A percentile compares a stretch with the other conserved stretches of the same genome.
Evolutionary conservation across 495 filamentous ascomycete species (phyloP).

Genomic region (Neurospora sp.): DNA sequence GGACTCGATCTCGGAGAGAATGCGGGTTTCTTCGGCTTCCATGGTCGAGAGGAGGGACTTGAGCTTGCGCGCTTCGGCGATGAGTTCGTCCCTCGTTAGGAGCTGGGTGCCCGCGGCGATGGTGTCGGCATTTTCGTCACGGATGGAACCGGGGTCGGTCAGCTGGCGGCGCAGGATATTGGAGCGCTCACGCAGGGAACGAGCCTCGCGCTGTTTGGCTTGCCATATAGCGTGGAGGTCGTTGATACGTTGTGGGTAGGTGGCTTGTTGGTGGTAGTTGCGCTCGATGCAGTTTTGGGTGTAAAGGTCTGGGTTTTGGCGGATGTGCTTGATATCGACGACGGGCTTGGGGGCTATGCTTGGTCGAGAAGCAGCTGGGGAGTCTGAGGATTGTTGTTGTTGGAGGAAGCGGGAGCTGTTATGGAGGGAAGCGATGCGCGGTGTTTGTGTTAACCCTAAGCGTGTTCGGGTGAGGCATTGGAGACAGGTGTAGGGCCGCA

Average conservation of each 20-base stretch:
- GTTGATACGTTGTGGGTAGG: constrained; percentile 59
- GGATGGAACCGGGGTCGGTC: constrained; percentile 30
- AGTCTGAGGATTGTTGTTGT: constrained; percentile 2
- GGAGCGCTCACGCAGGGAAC: constrained; percentile 44
- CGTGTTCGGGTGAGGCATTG: constrained; percentile 17
- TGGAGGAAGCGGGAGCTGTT: constrained; percentile 4
- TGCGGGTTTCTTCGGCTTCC: constrained; percentile 45
- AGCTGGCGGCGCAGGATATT: constrained; percentile 45
- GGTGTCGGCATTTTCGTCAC: constrained; percentile 22
- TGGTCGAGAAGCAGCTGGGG: constrained; percentile 21
- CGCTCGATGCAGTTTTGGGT: constrained; percentile 71
- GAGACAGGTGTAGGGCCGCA: constrained; percentile 17
- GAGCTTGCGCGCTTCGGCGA: constrained; percentile 56
- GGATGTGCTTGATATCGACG: constrained; percentile 82
- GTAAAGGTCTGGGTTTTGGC: constrained; percentile 68
- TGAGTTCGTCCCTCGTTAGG: constrained; percentile 35
- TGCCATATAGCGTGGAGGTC: constrained; percentile 58
- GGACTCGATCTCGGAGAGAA: constrained; percentile 56
- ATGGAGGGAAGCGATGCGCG: not conserved
- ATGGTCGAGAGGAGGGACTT: constrained; percentile 56
- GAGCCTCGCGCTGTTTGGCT: constrained; percentile 40
- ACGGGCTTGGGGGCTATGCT: constrained; percentile 70
- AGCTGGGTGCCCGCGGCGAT: constrained; percentile 11
- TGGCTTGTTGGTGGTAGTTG: constrained; percentile 63
- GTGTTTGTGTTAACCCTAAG: not conserved